phyloP scores from a whole-genome alignment of 768 basidiomycete genomes.

The Coprinopsis marcescibilis region DNA sequence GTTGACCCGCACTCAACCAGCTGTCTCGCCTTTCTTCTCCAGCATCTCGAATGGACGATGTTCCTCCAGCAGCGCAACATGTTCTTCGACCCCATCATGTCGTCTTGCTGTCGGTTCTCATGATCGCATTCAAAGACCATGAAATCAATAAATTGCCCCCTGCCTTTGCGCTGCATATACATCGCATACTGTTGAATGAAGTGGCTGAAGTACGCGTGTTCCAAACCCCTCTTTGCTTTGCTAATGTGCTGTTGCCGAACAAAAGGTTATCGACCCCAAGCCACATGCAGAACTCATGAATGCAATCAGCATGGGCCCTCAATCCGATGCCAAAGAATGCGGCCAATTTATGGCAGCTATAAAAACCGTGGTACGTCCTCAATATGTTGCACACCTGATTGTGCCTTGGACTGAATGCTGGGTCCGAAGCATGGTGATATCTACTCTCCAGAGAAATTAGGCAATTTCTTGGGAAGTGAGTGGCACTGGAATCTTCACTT shows the following conservation, averaged over 20 bases:
- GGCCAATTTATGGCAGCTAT: constrained; percentile 42
- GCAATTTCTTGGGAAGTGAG: constrained; percentile 55
- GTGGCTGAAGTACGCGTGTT: constrained; percentile 62
- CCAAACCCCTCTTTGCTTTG: too few species aligned
- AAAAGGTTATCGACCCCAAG: constrained; percentile 60
- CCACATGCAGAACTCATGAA: constrained; percentile 44
- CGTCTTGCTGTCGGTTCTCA: constrained; percentile 56
- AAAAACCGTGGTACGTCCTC: constrained; percentile 28
- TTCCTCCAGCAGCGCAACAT: constrained; percentile 59
- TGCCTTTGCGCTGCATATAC: constrained; percentile 54
- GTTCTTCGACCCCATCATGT: constrained; percentile 75
- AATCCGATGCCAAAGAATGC: constrained; percentile 35
- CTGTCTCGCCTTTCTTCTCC: too few species aligned
- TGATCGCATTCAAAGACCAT: constrained; percentile 57
- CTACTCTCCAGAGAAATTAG: constrained; percentile 51
- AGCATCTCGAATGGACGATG: constrained; percentile 33
- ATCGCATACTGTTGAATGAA: constrained; percentile 64
- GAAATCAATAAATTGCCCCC: constrained; percentile 48
- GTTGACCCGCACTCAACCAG: too few species aligned
- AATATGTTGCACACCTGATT: constrained; percentile 20
- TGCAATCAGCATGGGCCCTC: constrained; percentile 40
- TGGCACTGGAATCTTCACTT: constrained; percentile 1
- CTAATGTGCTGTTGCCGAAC: not conserved
- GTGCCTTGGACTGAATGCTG: not conserved
- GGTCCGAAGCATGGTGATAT: constrained; percentile 39